Base-by-base conservation (phyloP, 2,329 filamentous ascomycete species). In the Penicillium digitatum region DNA sequence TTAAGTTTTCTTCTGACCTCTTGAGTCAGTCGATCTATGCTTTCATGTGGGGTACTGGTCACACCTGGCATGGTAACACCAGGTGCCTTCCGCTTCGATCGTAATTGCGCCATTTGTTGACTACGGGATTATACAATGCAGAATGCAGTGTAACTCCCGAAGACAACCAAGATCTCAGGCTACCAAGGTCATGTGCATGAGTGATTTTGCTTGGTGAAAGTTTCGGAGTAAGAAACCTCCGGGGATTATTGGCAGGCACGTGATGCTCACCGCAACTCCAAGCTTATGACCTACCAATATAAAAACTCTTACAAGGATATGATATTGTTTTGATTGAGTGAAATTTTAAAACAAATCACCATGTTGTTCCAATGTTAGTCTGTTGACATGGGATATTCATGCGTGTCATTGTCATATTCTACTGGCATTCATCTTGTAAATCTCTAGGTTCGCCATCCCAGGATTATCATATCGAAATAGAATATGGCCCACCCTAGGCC, bases 151-250 rank as follows among this genome's bases (percentile, higher is more conserved):
- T 3, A 34, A 20, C 5, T 2, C 2, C 5, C 8, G 16, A 20
- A 38, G 5, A 16, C 20, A 27, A 18, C 26, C 11, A 40, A 29
- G 4, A 40, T 26, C 6, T 31, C 34, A 34, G 34, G 8, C n/a
- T 31, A 22, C 8, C 12, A 20, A 27, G 14, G 12, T 52, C 45
- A 27, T 38, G 31, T 5, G 49, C 27, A 34, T 49, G 37, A n/a
- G 39, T 54, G 48, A 20, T 53, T 29, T 18, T 38, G 42, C 1
- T 48, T 20, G 22, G 10, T 38, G n/a, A 48, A 48, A 18, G 20
- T 16, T 39, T 29, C 57, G 60, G 60, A 62, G 37, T 51, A 60
- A 59, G 55, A 58, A 52, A 62, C 48, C 49, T 61, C 60, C 60
- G 60, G 22, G 1, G 3, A 42, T 14, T 3, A 42, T 24, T 20